Percentiles rank a stretch among this genome's conserved stretches.
Conservation (phyloP, 768 basidiomycete species). For the Lentinus tigrinus region DNA sequence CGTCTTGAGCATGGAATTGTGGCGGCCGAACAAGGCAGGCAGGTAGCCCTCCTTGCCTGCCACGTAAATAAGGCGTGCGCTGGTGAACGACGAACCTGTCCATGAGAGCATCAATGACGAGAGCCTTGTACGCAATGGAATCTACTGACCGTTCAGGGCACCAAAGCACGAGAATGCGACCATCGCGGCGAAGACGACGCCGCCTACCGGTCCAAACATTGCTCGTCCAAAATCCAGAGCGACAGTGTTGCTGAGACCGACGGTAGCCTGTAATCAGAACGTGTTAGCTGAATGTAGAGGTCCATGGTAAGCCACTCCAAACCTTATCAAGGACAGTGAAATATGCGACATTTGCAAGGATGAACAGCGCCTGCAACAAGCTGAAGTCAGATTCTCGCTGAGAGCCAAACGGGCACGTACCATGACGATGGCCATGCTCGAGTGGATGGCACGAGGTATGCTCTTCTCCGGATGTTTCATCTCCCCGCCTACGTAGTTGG, state of each 20-base stretch:
- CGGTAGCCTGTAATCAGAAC: conserved; percentile 47
- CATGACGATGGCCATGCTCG: conserved; percentile 83
- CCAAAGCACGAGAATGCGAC: conserved; percentile 96
- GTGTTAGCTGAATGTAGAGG: neutral
- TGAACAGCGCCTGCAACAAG: conserved; percentile 59
- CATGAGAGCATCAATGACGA: neutral
- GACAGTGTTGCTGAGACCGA: conserved; percentile 81
- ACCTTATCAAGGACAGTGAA: conserved; percentile 91
- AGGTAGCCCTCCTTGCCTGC: conserved; percentile 88
- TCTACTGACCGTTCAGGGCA: conserved; percentile 74
- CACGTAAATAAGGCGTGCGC: conserved; percentile 83
- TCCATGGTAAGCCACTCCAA: neutral
- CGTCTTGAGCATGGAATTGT: conserved; percentile 75
- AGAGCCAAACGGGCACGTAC: conserved; percentile 39
- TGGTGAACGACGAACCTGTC: conserved; percentile 68
- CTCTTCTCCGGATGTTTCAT: conserved; percentile 81
- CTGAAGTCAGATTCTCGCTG: neutral
- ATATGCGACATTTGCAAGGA: conserved; percentile 85
- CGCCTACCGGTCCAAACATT: conserved; percentile 85
- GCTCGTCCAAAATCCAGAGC: conserved; percentile 90
- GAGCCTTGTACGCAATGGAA: too few relatives aligned
- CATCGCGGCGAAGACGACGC: conserved; percentile 81
- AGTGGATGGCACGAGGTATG: conserved; percentile 85
- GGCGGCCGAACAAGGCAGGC: conserved; percentile 76
- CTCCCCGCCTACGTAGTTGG: conserved; percentile 89